Evolutionary conservation across 2,329 filamentous ascomycete species (phyloP).

Genomic region (Calonectria pseudoreteaudii): DNA sequence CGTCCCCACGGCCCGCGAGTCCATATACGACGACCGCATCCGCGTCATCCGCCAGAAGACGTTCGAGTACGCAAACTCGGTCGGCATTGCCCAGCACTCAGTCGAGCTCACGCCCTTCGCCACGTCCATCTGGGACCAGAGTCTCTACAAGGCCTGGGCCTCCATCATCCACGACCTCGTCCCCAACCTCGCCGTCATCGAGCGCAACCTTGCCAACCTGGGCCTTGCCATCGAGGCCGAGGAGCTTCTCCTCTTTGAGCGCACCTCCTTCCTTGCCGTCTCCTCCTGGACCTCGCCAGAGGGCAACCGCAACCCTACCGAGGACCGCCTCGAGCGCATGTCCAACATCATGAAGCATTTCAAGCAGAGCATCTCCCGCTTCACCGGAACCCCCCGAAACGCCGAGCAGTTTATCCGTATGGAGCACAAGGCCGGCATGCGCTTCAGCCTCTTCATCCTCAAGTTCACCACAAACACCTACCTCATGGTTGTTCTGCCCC

Average conservation of each 20-base stretch:
- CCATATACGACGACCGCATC: slow-evolving; percentile 87
- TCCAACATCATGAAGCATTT: slow-evolving; percentile 99
- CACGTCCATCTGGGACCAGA: slow-evolving; percentile 99
- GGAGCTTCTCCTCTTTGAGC: slow-evolving; percentile 94
- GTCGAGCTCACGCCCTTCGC: slow-evolving; percentile 88
- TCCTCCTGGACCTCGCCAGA: slow-evolving; percentile 85
- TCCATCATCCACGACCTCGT: slow-evolving; percentile 98
- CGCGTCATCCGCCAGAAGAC: slow-evolving; percentile 82
- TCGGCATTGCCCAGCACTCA: slow-evolving; percentile 46
- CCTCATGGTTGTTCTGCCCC: slow-evolving; percentile 90
- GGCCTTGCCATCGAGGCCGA: slow-evolving; percentile 90
- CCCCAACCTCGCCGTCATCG: slow-evolving; percentile 91
- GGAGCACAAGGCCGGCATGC: slow-evolving; percentile 80
- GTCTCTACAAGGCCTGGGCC: slow-evolving; percentile 97
- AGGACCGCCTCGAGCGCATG: slow-evolving; percentile 92
- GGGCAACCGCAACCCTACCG: slow-evolving; percentile 85
- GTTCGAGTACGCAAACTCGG: slow-evolving; percentile 59
- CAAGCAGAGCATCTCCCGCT: slow-evolving; percentile 85
- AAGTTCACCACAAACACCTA: slow-evolving; percentile 99
- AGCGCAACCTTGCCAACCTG: slow-evolving; percentile 84
- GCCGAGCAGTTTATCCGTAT: slow-evolving; percentile 85
- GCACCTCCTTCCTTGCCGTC: slow-evolving; percentile 96
- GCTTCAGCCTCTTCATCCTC: slow-evolving; percentile 94
- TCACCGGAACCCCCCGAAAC: slow-evolving; percentile 83
- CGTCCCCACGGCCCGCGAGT: slow-evolving; percentile 80